These are phyloP conservation scores for Phoma sp. DNA, from an alignment of 2,329 filamentous ascomycete species.

Conservation along the genomic window DNA sequence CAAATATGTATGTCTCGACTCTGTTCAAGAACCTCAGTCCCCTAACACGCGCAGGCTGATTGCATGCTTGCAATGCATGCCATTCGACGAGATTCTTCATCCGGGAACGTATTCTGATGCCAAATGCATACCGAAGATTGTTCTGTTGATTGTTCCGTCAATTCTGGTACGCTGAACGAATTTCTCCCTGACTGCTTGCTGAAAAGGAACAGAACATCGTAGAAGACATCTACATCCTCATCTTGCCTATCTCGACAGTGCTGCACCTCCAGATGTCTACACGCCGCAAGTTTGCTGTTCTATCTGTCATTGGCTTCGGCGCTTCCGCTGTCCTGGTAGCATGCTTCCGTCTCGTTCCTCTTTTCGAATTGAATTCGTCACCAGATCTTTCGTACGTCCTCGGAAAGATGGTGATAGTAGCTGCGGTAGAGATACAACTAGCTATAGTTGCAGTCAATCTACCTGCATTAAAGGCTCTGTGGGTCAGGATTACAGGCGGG, in stretches of 20 bases:
- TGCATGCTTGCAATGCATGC: constrained; percentile 40
- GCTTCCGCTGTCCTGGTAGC: constrained; percentile 33
- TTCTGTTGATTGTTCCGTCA: constrained; percentile 37
- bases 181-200: not conserved
- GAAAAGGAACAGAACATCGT: constrained; percentile 22
- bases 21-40: not conserved
- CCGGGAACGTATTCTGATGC: constrained; percentile 31
- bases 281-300: constrained; percentile 28
- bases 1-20: constrained; percentile 25
- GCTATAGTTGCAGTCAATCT: constrained; percentile 45
- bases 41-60: constrained; percentile 23
- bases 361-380: constrained; percentile 29
- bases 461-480: constrained; percentile 42
- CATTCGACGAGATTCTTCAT: constrained; percentile 38
- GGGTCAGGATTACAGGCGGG: constrained; percentile 21
- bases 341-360: constrained; percentile 25
- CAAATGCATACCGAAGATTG: constrained; percentile 33
- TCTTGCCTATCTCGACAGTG: constrained; percentile 29
- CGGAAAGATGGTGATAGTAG: constrained; percentile 43
- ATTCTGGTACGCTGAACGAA: constrained; percentile 20
- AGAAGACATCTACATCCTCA: constrained; percentile 30
- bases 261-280: constrained; percentile 26
- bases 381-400: constrained; percentile 38
- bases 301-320: constrained; percentile 40
- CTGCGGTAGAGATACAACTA: constrained; percentile 40